These are phyloP conservation scores for Metarhizium guizhouense DNA, from an alignment of 2,329 filamentous ascomycete genomes.

Conservation along the genomic window DNA sequence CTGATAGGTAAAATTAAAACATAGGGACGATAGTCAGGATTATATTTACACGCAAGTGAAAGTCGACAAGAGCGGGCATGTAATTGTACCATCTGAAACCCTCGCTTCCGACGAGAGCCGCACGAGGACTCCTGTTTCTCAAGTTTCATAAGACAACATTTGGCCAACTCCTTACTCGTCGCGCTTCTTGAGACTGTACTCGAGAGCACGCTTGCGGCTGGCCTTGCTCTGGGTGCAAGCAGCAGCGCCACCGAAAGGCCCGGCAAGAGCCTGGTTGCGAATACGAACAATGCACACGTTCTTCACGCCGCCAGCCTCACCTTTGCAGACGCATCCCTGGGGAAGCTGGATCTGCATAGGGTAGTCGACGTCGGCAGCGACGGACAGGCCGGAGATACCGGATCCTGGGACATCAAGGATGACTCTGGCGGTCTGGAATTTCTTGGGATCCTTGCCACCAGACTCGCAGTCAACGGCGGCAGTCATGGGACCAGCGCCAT, in stretches of 20 bases:
- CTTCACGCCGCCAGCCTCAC: constrained; percentile 44
- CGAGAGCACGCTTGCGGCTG: constrained; percentile 49
- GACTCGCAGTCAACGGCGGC: constrained; percentile 54
- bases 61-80: too few relatives aligned
- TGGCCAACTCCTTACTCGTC: not conserved
- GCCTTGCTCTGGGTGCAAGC: constrained; percentile 49
- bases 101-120: not conserved
- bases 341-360: constrained; percentile 58
- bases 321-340: constrained; percentile 57
- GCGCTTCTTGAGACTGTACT: constrained; percentile 20
- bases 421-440: constrained; percentile 52
- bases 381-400: constrained; percentile 45
- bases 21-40: too few relatives aligned
- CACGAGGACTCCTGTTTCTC: not conserved
- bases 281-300: constrained; percentile 55
- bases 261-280: constrained; percentile 48
- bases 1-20: too few relatives aligned
- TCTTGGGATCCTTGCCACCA: constrained; percentile 49
- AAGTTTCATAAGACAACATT: not conserved
- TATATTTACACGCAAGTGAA: too few relatives aligned
- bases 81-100: too few relatives aligned
- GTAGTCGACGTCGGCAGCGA: constrained; percentile 54
- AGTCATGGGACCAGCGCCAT: constrained; percentile 55
- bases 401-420: constrained; percentile 53
- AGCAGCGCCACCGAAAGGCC: constrained; percentile 53